A percentile compares a stretch with the other conserved stretches of the same genome.
Conservation (phyloP, 2,329 filamentous ascomycete species). For the Oidium heveae region DNA sequence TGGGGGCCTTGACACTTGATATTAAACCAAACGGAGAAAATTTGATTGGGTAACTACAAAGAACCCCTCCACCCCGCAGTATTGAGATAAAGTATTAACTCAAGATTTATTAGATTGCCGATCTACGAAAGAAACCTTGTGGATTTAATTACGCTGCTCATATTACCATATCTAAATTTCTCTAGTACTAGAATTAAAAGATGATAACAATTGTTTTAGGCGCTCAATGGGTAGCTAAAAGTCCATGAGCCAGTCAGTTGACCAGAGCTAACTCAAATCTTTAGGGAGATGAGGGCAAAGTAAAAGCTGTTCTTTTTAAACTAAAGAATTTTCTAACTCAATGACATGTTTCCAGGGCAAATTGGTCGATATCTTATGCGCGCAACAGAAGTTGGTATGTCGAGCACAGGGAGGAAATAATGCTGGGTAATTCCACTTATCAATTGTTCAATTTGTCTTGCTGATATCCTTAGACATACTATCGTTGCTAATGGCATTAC, state of each 20-base stretch:
- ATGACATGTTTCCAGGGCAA: slow-evolving; percentile 1
- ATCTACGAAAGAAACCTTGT: too few relatives aligned
- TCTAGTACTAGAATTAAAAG: neutral
- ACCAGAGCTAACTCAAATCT: neutral
- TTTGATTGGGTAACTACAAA: too few relatives aligned
- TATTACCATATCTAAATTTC: neutral
- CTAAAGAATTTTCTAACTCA: neutral
- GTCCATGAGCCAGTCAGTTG: neutral
- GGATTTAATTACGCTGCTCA: too few relatives aligned
- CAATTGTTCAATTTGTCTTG: neutral
- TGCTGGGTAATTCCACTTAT: slow-evolving; percentile 16
- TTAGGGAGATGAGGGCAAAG: slow-evolving; percentile 1
- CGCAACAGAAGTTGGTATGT: slow-evolving; percentile 1
- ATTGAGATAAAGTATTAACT: too few relatives aligned
- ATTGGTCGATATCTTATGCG: slow-evolving; percentile 4
- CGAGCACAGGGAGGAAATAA: slow-evolving; percentile 25
- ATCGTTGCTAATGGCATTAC: slow-evolving; percentile 17
- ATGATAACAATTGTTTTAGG: slow-evolving; percentile 1
- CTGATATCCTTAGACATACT: slow-evolving; percentile 13
- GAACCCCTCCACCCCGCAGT: too few relatives aligned
- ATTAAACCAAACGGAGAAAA: too few relatives aligned
- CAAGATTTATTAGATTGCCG: too few relatives aligned
- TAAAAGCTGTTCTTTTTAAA: neutral
- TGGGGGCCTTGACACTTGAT: too few relatives aligned
- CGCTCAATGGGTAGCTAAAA: neutral